A percentile compares a stretch with the other conserved stretches of the same genome.
These are phyloP conservation scores for Hemileia vastatrix DNA, from an alignment of 1,284 basidiomycete species.

Conservation along the genomic window DNA sequence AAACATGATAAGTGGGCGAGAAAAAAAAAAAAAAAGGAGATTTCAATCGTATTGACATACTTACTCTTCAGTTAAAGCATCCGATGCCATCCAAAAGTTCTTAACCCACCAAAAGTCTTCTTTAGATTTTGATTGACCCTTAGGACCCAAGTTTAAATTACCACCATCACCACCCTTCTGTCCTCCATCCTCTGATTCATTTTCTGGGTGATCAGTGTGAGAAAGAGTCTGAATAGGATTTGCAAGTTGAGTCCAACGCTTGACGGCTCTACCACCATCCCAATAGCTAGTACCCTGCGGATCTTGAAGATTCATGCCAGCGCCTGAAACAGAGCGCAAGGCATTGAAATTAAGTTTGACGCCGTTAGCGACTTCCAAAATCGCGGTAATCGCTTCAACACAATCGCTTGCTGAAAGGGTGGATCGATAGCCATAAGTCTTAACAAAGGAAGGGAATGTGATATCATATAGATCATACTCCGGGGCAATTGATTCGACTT, in stretches of 20 bases:
- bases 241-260: conserved; percentile 31
- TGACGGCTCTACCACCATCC: conserved; percentile 33
- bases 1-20: neutral
- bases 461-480: conserved; percentile 95
- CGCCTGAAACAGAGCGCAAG: conserved; percentile 12
- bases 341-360: conserved; percentile 68
- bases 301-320: conserved; percentile 5
- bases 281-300: conserved; percentile 25
- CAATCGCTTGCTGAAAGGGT: conserved; percentile 84
- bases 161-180: neutral
- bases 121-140: conserved; percentile 44
- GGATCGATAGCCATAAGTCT: conserved; percentile 78
- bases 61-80: conserved; percentile 70
- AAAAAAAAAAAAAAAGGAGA: conserved; percentile 28
- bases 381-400: conserved; percentile 75
- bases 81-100: conserved; percentile 90
- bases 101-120: conserved; percentile 67
- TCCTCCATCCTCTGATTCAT: conserved; percentile 39
- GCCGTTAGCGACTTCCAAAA: conserved; percentile 84
- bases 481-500: conserved; percentile 80
- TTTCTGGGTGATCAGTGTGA: conserved; percentile 23
- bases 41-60: too few relatives aligned
- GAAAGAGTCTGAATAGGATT: neutral
- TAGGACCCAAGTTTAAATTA: too few relatives aligned
- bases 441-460: conserved; percentile 81